Conservation (phyloP, 805 yeast genomes). For the Grigorovia transvaalensis region DNA sequence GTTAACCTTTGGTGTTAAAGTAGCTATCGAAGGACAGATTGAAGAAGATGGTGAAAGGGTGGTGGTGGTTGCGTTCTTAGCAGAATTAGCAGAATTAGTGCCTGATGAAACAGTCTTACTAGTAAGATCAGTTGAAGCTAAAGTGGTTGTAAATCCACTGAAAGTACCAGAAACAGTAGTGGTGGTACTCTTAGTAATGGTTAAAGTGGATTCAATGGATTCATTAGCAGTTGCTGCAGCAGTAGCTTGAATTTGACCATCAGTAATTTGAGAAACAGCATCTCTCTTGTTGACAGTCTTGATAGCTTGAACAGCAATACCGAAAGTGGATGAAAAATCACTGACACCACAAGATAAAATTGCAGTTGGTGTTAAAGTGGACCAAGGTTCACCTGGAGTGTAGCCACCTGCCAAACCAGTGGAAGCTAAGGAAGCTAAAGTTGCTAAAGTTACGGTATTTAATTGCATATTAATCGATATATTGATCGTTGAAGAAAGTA, state of each 20-base stretch:
- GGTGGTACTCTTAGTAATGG: conserved; percentile 28
- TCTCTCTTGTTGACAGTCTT: conserved; percentile 30
- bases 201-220: conserved; percentile 20
- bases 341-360: conserved; percentile 46
- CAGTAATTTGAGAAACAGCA: conserved; percentile 35
- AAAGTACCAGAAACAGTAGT: conserved; percentile 22
- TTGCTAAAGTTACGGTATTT: conserved; percentile 11
- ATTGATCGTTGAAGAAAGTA: background rate
- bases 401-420: conserved; percentile 44
- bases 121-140: conserved; percentile 28
- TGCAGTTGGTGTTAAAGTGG: conserved; percentile 58
- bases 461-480: conserved; percentile 13
- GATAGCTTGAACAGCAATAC: conserved; percentile 47
- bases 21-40: conserved; percentile 22
- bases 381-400: conserved; percentile 55
- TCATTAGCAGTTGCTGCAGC: conserved; percentile 33
- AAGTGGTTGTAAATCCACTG: conserved; percentile 26
- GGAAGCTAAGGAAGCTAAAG: conserved; percentile 33
- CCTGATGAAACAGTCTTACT: conserved; percentile 25
- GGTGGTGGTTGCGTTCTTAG: conserved; percentile 33
- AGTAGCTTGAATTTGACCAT: conserved; percentile 38
- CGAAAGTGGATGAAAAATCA: conserved; percentile 47
- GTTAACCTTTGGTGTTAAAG: conserved; percentile 15
- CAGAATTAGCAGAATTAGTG: conserved; percentile 23
- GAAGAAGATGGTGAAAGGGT: conserved; percentile 20